Evolutionary conservation across 1,139 yeast species (phyloP).

Genomic region (Blastobotrys petasosporus): DNA sequence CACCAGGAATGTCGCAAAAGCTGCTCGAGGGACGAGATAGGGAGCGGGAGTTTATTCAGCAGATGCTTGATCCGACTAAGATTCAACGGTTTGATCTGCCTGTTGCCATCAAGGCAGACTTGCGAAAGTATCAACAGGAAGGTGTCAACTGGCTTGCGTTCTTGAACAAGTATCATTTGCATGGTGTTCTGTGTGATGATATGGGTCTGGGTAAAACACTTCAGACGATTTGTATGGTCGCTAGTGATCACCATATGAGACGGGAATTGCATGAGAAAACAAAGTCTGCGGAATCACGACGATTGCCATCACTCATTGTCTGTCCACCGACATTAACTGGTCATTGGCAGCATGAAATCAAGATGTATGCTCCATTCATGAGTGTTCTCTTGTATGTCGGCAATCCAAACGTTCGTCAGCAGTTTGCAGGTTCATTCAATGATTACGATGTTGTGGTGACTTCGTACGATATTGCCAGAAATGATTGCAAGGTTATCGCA

Average conservation of each 20-base stretch:
- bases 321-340: slow-evolving; percentile 98
- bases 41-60: slow-evolving; percentile 91
- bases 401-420: slow-evolving; percentile 67
- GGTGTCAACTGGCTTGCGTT: slow-evolving; percentile 99
- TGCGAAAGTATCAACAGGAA: slow-evolving; percentile 94
- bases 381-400: slow-evolving; percentile 86
- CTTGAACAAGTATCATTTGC: slow-evolving; percentile 87
- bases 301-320: slow-evolving; percentile 75
- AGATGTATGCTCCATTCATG: slow-evolving; percentile 85
- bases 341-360: slow-evolving; percentile 96
- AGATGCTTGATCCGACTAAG: slow-evolving; percentile 97
- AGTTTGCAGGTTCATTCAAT: slow-evolving; percentile 49
- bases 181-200: slow-evolving; percentile 97
- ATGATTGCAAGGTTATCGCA: slow-evolving; percentile 66
- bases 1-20: slow-evolving; percentile 83
- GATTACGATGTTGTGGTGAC: slow-evolving; percentile 81
- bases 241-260: slow-evolving; percentile 90
- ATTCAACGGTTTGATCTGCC: slow-evolving; percentile 85
- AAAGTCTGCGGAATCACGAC: slow-evolving; percentile 59
- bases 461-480: slow-evolving; percentile 92
- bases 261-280: slow-evolving; percentile 59
- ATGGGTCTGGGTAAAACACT: slow-evolving; percentile 98
- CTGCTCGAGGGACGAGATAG: slow-evolving; percentile 83
- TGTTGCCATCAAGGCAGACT: slow-evolving; percentile 84
- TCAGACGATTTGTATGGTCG: slow-evolving; percentile 93